These are phyloP conservation scores for Penicillium arizonense DNA, from an alignment of 495 filamentous ascomycete species.

Conservation along the genomic window DNA sequence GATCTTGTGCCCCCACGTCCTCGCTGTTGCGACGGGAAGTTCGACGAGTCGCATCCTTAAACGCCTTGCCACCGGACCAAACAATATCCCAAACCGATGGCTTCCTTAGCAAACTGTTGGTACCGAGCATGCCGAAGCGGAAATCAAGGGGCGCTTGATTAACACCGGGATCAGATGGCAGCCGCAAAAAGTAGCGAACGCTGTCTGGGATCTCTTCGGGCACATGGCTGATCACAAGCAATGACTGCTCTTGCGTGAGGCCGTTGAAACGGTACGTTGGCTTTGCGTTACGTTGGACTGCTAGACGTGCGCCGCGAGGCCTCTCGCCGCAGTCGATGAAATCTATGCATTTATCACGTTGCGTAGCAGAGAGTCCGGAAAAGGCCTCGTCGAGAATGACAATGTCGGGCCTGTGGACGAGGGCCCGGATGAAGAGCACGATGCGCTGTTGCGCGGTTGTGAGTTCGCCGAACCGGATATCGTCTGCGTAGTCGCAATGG, in stretches of 20 bases:
- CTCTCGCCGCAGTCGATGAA: constrained; percentile 67
- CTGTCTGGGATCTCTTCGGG: constrained; percentile 82
- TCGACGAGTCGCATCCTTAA: constrained; percentile 9
- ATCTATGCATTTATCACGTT: constrained; percentile 79
- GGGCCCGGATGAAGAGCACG: constrained; percentile 78
- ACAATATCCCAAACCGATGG: constrained; percentile 26
- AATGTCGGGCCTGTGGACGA: constrained; percentile 80
- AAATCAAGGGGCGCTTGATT: constrained; percentile 35
- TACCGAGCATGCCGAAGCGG: constrained; percentile 30
- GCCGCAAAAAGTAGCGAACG: constrained; percentile 75
- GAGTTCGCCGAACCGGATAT: constrained; percentile 68
- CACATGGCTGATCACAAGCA: constrained; percentile 87
- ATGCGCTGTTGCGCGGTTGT: constrained; percentile 79
- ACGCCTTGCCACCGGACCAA: constrained; percentile 26
- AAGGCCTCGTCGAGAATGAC: constrained; percentile 93
- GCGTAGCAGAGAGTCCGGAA: constrained; percentile 77
- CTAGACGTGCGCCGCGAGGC: not conserved
- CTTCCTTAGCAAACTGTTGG: constrained; percentile 15
- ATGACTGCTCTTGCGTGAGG: constrained; percentile 65
- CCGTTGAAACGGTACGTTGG: constrained; percentile 18
- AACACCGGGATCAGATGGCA: constrained; percentile 57
- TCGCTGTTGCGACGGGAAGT: not conserved
- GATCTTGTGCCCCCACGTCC: not conserved
- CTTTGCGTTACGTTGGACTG: not conserved
- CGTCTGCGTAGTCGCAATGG: constrained; percentile 61